Evolutionary conservation across 148 eudicot species (phyloP), one percentile per base, ranked within the genome.

Genomic region (Polygonum maritimum): DNA sequence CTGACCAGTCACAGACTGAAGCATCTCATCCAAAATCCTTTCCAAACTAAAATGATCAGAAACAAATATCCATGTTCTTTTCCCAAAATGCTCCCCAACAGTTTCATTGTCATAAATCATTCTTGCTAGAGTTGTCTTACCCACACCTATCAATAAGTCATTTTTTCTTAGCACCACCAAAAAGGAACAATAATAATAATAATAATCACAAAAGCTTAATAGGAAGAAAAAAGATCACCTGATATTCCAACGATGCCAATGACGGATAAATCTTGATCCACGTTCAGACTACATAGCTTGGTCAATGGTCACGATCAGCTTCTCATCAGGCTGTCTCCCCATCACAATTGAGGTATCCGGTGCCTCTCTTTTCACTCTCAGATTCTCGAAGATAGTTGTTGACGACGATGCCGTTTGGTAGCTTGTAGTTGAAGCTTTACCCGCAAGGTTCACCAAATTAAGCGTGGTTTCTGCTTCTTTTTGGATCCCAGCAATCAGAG

Each of bases 1-100:
- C 16, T 26, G 16, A 0, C 69, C n/a, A 0, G 16, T 33, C 5
- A 63, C 5, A 63, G 69, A 63, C 6, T 63, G 39, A 63, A 33
- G 39, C 69, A 63, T 63, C 69, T 63, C 69, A 63, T 63, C 40
- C 69, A 63, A 63, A 35, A 63, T 12, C 18, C 69, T 63, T 5
- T 3, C 31, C 40, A 63, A 3, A 1, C 15, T 33, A 12, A 63
- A 63, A 31, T 63, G 15, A 63, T 63, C 69, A 9, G 69, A 63
- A 13, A 63, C 69, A 12, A 63, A 63, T 0, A 63, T 63, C 69
- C 69, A 63, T 33, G 69, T 33, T 63, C 40, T 63, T 33, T 63
- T 63, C 1, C 39, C 69, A 35, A 63, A 63, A 63, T 63, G 69
- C 69, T 63, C 7, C 2, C 40, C 2, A 18, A 63, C 69, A 63